These are phyloP conservation scores for Corrigiola litoralis DNA, from an alignment of 179 eudicot genomes.

Conservation along the genomic window DNA sequence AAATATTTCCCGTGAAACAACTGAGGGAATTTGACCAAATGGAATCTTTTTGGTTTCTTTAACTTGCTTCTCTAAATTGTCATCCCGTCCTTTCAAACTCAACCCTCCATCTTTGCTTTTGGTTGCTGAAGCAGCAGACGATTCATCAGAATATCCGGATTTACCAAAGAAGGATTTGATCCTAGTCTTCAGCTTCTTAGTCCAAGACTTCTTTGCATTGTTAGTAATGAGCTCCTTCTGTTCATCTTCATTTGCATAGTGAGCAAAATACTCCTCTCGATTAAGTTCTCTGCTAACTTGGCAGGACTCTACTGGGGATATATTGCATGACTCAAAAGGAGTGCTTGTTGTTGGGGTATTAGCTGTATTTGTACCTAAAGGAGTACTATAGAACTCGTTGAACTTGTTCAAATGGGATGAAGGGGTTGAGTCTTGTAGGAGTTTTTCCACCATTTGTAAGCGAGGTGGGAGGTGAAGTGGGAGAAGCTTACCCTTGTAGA, in stretches of 20 bases:
- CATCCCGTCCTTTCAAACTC: background rate
- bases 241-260: slow-evolving; percentile 14
- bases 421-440: slow-evolving; percentile 48
- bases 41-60: slow-evolving; percentile 10
- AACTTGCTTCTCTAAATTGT: background rate
- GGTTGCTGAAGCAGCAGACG: background rate
- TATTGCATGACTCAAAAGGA: slow-evolving; percentile 70
- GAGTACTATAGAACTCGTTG: slow-evolving; percentile 48
- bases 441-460: slow-evolving; percentile 57
- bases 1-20: slow-evolving; percentile 21
- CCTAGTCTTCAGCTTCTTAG: slow-evolving; percentile 52
- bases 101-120: background rate
- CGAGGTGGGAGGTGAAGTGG: slow-evolving; percentile 79
- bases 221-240: background rate
- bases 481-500: slow-evolving; percentile 73
- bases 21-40: slow-evolving; percentile 25
- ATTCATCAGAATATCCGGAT: slow-evolving; percentile 37
- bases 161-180: slow-evolving; percentile 56
- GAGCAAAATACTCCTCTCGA: slow-evolving; percentile 44
- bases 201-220: slow-evolving; percentile 51
- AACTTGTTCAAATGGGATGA: slow-evolving; percentile 26
- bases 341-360: slow-evolving; percentile 42
- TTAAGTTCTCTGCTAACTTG: slow-evolving; percentile 58
- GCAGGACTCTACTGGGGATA: slow-evolving; percentile 61
- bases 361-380: slow-evolving; percentile 35